Evolutionary conservation across 2,329 filamentous ascomycete species (phyloP).

Genomic region (Didymosphaeria variabile): DNA sequence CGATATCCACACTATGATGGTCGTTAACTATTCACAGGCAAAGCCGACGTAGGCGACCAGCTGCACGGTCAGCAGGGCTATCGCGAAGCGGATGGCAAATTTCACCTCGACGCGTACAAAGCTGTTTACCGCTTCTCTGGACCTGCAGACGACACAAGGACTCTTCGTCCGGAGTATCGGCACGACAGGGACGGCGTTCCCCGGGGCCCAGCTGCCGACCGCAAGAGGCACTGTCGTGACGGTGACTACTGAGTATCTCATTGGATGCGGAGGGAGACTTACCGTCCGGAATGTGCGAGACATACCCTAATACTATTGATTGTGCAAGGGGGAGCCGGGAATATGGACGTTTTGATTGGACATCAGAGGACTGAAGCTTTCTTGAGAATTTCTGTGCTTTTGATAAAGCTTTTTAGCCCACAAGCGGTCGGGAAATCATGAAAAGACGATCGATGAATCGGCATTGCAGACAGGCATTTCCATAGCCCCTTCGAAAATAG

Average conservation of each 20-base stretch:
- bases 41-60: constrained; percentile 30
- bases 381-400: no score
- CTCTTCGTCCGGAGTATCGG: constrained; percentile 9
- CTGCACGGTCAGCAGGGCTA: constrained; percentile 29
- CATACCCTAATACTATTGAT: no score
- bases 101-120: constrained; percentile 15
- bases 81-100: constrained; percentile 16
- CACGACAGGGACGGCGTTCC: neutral
- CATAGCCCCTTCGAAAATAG: no score
- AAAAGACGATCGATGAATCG: no score
- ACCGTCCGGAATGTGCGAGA: neutral
- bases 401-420: no score
- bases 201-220: constrained; percentile 1
- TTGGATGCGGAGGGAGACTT: neutral
- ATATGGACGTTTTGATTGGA: no score
- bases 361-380: no score
- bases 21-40: constrained; percentile 19
- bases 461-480: no score
- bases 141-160: constrained; percentile 25
- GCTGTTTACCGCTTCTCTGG: constrained; percentile 10
- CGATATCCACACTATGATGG: neutral
- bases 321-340: no score
- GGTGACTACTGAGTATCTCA: neutral
- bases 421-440: no score
- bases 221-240: neutral